A percentile compares a stretch with the other conserved stretches of the same genome.
These are phyloP conservation scores for Coemansia erecta DNA, from an alignment of 192 early-diverging fungal species.

Conservation along the genomic window DNA sequence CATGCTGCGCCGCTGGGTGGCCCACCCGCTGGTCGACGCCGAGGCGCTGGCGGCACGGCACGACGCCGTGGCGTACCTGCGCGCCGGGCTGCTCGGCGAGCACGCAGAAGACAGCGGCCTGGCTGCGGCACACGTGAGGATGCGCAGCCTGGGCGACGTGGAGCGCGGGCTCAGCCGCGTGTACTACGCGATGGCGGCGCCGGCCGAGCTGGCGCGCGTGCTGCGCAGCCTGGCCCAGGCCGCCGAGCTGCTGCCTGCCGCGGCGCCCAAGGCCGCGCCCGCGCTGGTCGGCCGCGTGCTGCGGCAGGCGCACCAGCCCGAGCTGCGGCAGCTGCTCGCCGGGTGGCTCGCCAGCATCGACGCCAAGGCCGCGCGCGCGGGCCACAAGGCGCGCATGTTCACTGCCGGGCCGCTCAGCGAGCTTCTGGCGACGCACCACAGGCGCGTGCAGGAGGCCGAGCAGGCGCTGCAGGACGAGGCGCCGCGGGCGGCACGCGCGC, in stretches of 20 bases:
- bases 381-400: conserved; percentile 59
- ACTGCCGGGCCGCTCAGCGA: conserved; percentile 51
- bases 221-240: conserved; percentile 61
- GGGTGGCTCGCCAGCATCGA: conserved; percentile 50
- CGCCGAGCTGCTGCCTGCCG: conserved; percentile 18
- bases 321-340: conserved; percentile 30
- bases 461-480: conserved; percentile 57
- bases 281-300: conserved; percentile 28
- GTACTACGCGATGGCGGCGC: conserved; percentile 75
- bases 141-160: conserved; percentile 74
- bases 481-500: conserved; percentile 44
- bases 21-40: conserved; percentile 74
- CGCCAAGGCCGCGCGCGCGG: conserved; percentile 37
- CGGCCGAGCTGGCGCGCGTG: conserved; percentile 77
- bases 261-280: conserved; percentile 19
- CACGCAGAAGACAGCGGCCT: conserved; percentile 12
- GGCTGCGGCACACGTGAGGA: conserved; percentile 44
- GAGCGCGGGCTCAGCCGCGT: conserved; percentile 91
- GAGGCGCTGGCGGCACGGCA: conserved; percentile 68
- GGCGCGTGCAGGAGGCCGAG: conserved; percentile 50
- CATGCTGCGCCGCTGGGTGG: conserved; percentile 78
- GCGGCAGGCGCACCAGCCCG: conserved; percentile 44
- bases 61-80: conserved; percentile 80
- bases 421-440: conserved; percentile 52
- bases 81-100: neutral